Percentiles rank a stretch among this genome's conserved stretches.
Conservation (phyloP, 1,284 basidiomycete species). For the Heterobasidion occidentale region DNA sequence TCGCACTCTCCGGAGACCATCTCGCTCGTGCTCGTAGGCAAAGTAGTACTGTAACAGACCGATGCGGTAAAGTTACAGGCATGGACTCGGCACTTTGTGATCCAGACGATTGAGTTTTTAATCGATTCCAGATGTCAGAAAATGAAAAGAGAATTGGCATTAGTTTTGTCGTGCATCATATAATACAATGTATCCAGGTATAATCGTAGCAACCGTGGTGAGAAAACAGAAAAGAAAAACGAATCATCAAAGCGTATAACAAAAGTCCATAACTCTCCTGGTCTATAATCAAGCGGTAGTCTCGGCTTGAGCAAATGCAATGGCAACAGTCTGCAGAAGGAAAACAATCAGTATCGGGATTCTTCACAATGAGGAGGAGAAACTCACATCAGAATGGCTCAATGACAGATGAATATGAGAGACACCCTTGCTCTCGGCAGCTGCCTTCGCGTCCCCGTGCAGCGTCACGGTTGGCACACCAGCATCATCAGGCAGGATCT, state of each 20-base stretch:
- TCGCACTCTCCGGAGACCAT: too few relatives aligned
- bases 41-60: too few relatives aligned
- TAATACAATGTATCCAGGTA: background rate
- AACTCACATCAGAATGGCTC: slow-evolving; percentile 82
- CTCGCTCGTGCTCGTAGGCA: too few relatives aligned
- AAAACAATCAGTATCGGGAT: slow-evolving; percentile 1
- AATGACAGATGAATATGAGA: slow-evolving; percentile 77
- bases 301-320: slow-evolving; percentile 72
- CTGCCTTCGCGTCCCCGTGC: slow-evolving; percentile 75
- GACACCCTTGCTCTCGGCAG: slow-evolving; percentile 72
- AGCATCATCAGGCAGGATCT: slow-evolving; percentile 73
- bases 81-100: too few relatives aligned
- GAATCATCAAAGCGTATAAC: background rate
- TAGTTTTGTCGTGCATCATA: background rate
- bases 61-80: too few relatives aligned
- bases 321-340: slow-evolving; percentile 55
- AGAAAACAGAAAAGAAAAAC: background rate
- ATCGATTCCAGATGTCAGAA: background rate
- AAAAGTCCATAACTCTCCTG: background rate
- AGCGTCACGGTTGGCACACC: slow-evolving; percentile 73
- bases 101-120: too few relatives aligned
- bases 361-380: background rate
- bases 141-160: background rate
- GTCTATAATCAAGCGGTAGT: background rate
- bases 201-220: background rate